Evolutionary conservation across 805 yeast species (phyloP), one percentile per base, ranked within the genome.

Genomic region (Kregervanrija fluxuum): DNA sequence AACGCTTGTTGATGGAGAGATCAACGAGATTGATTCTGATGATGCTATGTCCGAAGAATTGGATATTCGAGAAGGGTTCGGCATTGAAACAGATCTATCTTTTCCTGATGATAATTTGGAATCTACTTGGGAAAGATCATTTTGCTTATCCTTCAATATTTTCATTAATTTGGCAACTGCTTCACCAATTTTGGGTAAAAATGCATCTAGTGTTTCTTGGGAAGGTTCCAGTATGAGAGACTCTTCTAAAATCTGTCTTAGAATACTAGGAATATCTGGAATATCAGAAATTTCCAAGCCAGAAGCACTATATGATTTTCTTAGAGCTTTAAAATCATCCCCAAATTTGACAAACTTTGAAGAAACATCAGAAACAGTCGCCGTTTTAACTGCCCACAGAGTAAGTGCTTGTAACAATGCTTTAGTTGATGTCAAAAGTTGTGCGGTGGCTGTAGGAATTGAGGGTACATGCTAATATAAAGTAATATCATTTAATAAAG

Each of bases 281-380:
- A 93, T 67, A 59, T 88, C 96, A 11, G 81, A 69, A 8, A 84
- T 82, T 52, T 85, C 90, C 4, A 93, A 79, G 0, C 95, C 95
- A 3, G 87, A 82, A 45, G 73, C 73, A 5, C 80, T 67, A 60
- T 91, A 90, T 3, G 95, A 85, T 48, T 87, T 74, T 16, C 90
- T 80, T 1, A 95, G 86, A 3, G 85, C 78, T 53, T 91, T 81
- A 70, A 89, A 93, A 62, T 91, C 97, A 57, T 90, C 93, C 0
- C 99, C 99, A 30, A 93, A 73, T 51, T 79, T 82, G 12, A 93
- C 99, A 61, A 88, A 93, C 3, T 89, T 85, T 55, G 89, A 87
- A 2, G 96, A 87, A 2, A 93, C 97, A 50, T 78, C 86, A 45
- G 77, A 77, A 38, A 90, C 98, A 17, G 82, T 74, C 5, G 87